Base-by-base conservation (phyloP, 495 filamentous ascomycete genomes). In the Parmelia sp. region DNA sequence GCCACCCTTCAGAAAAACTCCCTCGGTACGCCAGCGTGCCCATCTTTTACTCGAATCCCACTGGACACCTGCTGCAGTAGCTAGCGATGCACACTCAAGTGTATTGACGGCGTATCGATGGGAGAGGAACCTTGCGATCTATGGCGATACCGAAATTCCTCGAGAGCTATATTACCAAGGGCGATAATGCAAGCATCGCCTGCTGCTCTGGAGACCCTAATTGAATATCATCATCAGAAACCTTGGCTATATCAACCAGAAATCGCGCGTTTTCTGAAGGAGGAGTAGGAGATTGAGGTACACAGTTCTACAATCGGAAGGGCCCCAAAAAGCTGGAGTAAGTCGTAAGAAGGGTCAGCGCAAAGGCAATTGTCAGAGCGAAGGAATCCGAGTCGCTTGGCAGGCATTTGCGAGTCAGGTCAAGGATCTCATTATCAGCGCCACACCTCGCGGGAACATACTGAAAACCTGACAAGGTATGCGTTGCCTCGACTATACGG, bases 371-470 rank as follows among this genome's bases (percentile, higher is more conserved):
- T n/a, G n/a, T n/a, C n/a, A n/a, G n/a, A n/a, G n/a, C n/a, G n/a
- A n/a, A n/a, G n/a, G n/a, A n/a, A n/a, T n/a, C n/a, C n/a, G n/a
- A n/a, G n/a, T n/a, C n/a, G n/a, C n/a, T n/a, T n/a, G n/a, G 36
- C 14, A 55, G 60, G 35, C 33, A 62, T 62, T 40, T 51, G 23
- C 47, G 40, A 53, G 60, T 45, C n/a, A n/a, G n/a, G n/a, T 40
- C 40, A 15, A 55, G 45, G 39, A 49, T 45, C 45, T 62, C 8
- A 55, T 37, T 35, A 53, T 62, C 47, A 55, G 47, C 15, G 47
- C 35, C 37, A 35, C 44, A 51, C 21, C 14, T 53, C n/a, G 39
- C 47, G 35, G 55, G 14, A 31, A 62, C 12, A 53, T 21, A 55
- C 17, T 63, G 27, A 47, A 44, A 57, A 36, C 53, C 49, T 57